Evolutionary conservation across 78 protist species (phyloP).

Genomic region (Dictyostelium brefeldianum): DNA sequence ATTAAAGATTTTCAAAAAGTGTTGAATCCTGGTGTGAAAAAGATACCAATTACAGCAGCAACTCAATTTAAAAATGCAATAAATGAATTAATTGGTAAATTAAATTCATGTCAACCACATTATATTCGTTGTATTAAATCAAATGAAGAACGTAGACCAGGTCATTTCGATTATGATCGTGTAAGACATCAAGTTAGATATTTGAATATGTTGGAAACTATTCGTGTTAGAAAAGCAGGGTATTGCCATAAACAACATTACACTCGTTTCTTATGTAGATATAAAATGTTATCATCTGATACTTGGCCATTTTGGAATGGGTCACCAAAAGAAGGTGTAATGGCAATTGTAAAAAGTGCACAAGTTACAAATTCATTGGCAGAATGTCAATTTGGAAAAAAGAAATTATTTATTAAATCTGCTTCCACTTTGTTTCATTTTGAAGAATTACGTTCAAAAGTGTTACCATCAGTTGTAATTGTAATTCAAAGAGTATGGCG

Average conservation of each 20-base stretch:
- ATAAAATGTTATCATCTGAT: conserved; percentile 59
- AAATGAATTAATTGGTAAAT: conserved; percentile 69
- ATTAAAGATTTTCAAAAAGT: neutral
- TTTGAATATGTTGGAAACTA: conserved; percentile 88
- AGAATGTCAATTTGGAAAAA: conserved; percentile 86
- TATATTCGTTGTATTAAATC: conserved; percentile 94
- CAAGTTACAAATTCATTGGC: neutral
- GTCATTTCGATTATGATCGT: conserved; percentile 48
- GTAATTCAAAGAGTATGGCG: conserved; percentile 82
- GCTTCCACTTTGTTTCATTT: conserved; percentile 81
- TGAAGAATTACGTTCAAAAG: conserved; percentile 69
- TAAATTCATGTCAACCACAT: conserved; percentile 82
- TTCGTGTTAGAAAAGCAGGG: conserved; percentile 96
- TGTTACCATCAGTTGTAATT: conserved; percentile 43
- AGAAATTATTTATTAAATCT: conserved; percentile 89
- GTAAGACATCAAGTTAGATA: conserved; percentile 82
- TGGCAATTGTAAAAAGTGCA: conserved; percentile 15
- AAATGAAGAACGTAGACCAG: conserved; percentile 81
- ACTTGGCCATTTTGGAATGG: conserved; percentile 70
- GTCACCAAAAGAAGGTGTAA: conserved; percentile 42
- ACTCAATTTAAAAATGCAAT: conserved; percentile 79
- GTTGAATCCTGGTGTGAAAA: neutral
- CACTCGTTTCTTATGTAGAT: conserved; percentile 86
- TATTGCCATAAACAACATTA: conserved; percentile 90
- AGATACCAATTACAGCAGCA: conserved; percentile 59